Percentiles rank a stretch among this genome's conserved stretches.
Evolutionary conservation across 2,329 filamentous ascomycete genomes (phyloP).

Genomic region (Mycocentrospora acerina): DNA sequence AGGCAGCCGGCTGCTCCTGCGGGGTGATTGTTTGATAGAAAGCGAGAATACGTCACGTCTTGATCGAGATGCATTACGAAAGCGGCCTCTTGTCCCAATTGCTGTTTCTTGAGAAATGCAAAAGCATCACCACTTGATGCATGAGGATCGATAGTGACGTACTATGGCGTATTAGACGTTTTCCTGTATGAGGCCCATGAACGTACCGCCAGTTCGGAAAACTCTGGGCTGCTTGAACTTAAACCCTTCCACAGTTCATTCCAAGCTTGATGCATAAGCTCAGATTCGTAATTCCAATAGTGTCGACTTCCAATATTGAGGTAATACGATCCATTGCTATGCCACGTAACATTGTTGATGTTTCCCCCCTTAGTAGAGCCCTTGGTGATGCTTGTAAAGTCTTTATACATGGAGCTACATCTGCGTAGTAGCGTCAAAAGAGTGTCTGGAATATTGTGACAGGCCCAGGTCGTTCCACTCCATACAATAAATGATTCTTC

Average conservation of each 20-base stretch:
- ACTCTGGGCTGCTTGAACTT: conserved; percentile 1
- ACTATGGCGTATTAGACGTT: conserved; percentile 16
- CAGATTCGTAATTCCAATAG: conserved; percentile 13
- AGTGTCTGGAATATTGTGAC: conserved; percentile 12
- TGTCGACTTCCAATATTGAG: conserved; percentile 7
- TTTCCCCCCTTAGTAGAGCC: conserved; percentile 16
- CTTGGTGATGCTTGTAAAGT: conserved; percentile 1
- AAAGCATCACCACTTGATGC: conserved; percentile 21
- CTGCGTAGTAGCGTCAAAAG: conserved; percentile 6
- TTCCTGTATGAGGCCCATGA: background rate
- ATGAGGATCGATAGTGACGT: conserved; percentile 25
- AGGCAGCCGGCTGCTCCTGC: conserved; percentile 1
- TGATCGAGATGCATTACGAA: conserved; percentile 22
- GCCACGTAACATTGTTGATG: conserved; percentile 18
- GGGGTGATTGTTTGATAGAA: conserved; percentile 1
- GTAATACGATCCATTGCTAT: conserved; percentile 24
- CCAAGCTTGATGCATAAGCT: conserved; percentile 16
- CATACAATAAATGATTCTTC: conserved; percentile 26
- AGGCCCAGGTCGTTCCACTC: conserved; percentile 20
- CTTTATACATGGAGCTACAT: conserved; percentile 7
- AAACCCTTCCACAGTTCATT: conserved; percentile 15
- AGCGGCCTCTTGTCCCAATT: conserved; percentile 7
- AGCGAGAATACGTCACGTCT: conserved; percentile 14
- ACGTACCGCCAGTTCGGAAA: conserved; percentile 23
- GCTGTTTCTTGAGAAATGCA: conserved; percentile 28